Evolutionary conservation across 192 early-diverging fungal genomes (phyloP).

Genomic region (Chytriomyces sp.): DNA sequence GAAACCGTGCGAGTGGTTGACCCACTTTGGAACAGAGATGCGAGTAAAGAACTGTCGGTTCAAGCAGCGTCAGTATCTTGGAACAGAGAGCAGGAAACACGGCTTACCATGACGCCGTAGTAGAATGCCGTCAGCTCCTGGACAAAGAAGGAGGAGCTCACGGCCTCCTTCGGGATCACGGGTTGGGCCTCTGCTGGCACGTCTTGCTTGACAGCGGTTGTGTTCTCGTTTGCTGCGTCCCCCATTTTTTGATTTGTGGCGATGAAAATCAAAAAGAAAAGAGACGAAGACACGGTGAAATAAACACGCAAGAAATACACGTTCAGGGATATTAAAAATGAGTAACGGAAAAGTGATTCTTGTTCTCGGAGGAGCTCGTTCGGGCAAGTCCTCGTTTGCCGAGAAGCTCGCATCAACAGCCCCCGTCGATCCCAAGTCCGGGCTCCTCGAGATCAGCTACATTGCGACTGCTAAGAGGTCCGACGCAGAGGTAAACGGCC

Average conservation of each 20-base stretch:
- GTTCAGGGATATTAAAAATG: not conserved
- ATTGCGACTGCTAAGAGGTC: slow-evolving; percentile 34
- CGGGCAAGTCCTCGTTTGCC: slow-evolving; percentile 41
- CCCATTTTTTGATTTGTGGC: no score
- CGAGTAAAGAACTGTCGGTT: slow-evolving; percentile 38
- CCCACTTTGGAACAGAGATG: slow-evolving; percentile 38
- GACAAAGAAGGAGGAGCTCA: slow-evolving; percentile 21
- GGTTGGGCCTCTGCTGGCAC: not conserved
- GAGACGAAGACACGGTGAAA: no score
- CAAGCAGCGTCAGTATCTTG: no score
- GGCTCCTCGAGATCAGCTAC: slow-evolving; percentile 12
- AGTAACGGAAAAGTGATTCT: slow-evolving; percentile 11
- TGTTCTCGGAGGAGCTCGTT: slow-evolving; percentile 37
- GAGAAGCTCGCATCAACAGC: slow-evolving; percentile 32
- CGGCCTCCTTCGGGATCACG: slow-evolving; percentile 11
- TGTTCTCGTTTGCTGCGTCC: no score
- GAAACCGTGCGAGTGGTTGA: slow-evolving; percentile 22
- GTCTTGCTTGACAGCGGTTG: not conserved
- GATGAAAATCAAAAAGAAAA: not conserved
- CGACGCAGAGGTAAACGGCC: slow-evolving; percentile 28
- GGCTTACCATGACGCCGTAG: slow-evolving; percentile 29
- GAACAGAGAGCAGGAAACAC: no score
- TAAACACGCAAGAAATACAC: not conserved
- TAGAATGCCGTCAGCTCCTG: slow-evolving; percentile 37
- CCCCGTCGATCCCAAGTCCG: not conserved